Evolutionary conservation across 129 eudicot species (phyloP), one percentile per base, ranked within the genome.

Genomic region (Pseudognaphalium luteoalbum): DNA sequence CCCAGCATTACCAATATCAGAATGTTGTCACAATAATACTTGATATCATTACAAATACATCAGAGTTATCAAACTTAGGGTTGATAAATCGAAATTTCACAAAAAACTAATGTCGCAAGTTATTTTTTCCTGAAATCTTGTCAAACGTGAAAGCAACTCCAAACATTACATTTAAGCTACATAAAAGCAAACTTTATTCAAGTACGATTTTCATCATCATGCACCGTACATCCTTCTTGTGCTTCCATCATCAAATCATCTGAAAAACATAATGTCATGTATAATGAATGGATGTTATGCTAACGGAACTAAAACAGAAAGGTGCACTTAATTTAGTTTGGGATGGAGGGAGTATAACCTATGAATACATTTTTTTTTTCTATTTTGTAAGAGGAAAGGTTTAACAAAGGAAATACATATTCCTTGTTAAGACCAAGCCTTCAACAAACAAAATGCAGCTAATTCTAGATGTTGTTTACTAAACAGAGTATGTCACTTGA

Each of bases 101-200:
- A 79, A 11, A 72, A 63, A 10, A 50, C 33, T 11, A 19, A 52
- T 11, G 35, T 58, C 34, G 19, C 25, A 2, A 19, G 11, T 25
- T 52, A 33, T 39, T 39, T 17, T 30, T 20, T 7, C 21, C 17
- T 51, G 12, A 34, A 61, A 9, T 44, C 17, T 17, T 76, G 35
- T 20, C 11, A 12, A 33, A 0, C 3, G 42, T 4, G 28, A 58
- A 68, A 68, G 58, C 25, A 30, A n/a, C 69, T 77, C 34, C 61
- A 28, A 29, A 25, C 30, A 28, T 68, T 37, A 58, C 66, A 71
- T 33, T 33, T 30, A 72, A 51, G 71, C 51, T 34, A 65, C 29
- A 44, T 61, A 70, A 44, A 72, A 57, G 60, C 59, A 77, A 69
- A n/a, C 71, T 32, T 78, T 70, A 78, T 61, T 70, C 17, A 7